Evolutionary conservation across 1,139 yeast species (phyloP).

Genomic region (Debaryomyces sp.): DNA sequence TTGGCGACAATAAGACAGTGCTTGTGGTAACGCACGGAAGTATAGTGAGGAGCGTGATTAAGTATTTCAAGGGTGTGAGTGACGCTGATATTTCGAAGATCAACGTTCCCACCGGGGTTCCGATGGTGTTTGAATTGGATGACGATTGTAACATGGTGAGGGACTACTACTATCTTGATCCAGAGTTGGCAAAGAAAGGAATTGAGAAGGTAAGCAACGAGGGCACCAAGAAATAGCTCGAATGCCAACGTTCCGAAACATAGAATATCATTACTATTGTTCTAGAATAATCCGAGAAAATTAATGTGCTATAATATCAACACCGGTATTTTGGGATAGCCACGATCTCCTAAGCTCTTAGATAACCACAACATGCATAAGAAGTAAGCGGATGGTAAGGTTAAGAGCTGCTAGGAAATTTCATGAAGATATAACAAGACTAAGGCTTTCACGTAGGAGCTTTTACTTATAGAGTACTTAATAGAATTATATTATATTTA

Average conservation of each 20-base stretch:
- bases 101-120: conserved; percentile 80
- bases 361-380: too few relatives aligned
- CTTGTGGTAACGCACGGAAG: conserved; percentile 78
- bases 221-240: conserved; percentile 31
- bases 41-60: conserved; percentile 68
- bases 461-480: too few relatives aligned
- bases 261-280: too few relatives aligned
- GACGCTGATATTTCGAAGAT: conserved; percentile 67
- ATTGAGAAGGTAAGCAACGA: conserved; percentile 67
- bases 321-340: too few relatives aligned
- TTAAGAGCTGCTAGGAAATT: too few relatives aligned
- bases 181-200: conserved; percentile 66
- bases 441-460: too few relatives aligned
- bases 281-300: too few relatives aligned
- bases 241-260: background rate
- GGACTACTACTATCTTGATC: conserved; percentile 61
- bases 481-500: too few relatives aligned
- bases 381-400: too few relatives aligned
- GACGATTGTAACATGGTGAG: conserved; percentile 44
- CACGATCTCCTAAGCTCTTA: too few relatives aligned
- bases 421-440: too few relatives aligned
- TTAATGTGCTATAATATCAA: too few relatives aligned
- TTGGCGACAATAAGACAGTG: conserved; percentile 47
- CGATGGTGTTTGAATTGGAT: conserved; percentile 59
- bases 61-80: conserved; percentile 55